A percentile compares a stretch with the other conserved stretches of the same genome.
Conservation (phyloP, 1,284 basidiomycete species). For the Apiotrichum gracile region DNA sequence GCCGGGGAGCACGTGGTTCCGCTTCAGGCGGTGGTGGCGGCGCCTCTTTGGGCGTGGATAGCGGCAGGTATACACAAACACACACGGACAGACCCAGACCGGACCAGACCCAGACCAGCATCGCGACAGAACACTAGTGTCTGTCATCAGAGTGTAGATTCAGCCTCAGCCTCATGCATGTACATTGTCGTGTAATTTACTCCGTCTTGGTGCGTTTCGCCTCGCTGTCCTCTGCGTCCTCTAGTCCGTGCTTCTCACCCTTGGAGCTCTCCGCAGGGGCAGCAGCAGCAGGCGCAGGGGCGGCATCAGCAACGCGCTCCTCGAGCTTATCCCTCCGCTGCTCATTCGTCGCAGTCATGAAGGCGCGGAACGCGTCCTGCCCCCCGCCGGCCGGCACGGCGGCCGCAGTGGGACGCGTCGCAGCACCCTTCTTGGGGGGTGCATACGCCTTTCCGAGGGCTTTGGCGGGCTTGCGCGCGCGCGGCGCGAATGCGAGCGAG, state of each 20-base stretch:
- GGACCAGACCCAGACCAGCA: no score
- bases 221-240: slow-evolving; percentile 13
- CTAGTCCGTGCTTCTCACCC: slow-evolving; percentile 14
- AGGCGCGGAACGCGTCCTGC: slow-evolving; percentile 40
- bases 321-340: slow-evolving; percentile 22
- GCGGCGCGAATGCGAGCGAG: slow-evolving; percentile 27
- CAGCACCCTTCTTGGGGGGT: slow-evolving; percentile 19
- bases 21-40: slow-evolving; percentile 38
- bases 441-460: slow-evolving; percentile 29
- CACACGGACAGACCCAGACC: no score
- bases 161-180: background rate
- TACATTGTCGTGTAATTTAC: background rate
- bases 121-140: no score
- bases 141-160: background rate
- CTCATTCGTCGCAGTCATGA: slow-evolving; percentile 38
- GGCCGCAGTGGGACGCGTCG: slow-evolving; percentile 6
- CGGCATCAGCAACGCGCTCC: slow-evolving; percentile 12
- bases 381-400: slow-evolving; percentile 8
- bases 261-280: slow-evolving; percentile 7
- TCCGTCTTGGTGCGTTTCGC: background rate
- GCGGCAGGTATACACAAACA: no score
- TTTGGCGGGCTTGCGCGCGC: slow-evolving; percentile 26
- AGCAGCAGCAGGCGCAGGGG: background rate
- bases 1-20: slow-evolving; percentile 33
- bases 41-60: slow-evolving; percentile 27